Conservation (phyloP, 2,329 filamentous ascomycete genomes). For the Apiospora aurea region DNA sequence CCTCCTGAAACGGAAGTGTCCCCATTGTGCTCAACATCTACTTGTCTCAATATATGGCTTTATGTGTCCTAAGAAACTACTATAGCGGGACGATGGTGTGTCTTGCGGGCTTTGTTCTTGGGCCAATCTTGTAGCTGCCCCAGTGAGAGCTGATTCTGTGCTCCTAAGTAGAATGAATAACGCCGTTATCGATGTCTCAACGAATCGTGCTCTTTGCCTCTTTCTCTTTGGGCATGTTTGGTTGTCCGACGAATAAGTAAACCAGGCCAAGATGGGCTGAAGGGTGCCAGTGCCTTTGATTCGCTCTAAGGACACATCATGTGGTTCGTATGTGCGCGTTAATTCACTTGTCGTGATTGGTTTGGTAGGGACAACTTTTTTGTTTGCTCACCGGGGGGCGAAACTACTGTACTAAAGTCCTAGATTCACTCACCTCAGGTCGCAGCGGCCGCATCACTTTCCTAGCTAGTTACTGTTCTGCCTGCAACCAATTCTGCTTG, state of each 20-base stretch:
- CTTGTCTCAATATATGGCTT: background rate
- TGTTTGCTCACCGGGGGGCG: background rate
- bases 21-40: background rate
- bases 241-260: background rate
- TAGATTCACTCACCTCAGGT: conserved; percentile 8
- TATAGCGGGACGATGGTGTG: background rate
- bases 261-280: conserved; percentile 3
- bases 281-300: background rate
- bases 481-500: conserved; percentile 1
- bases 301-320: background rate
- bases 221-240: background rate
- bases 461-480: background rate
- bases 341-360: background rate
- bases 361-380: conserved; percentile 6
- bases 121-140: conserved; percentile 1
- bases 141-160: background rate
- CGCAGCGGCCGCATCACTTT: conserved; percentile 2
- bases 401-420: conserved; percentile 5
- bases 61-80: background rate
- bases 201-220: background rate
- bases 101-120: conserved; percentile 7
- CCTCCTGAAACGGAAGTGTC: conserved; percentile 1
- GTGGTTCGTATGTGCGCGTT: conserved; percentile 1
- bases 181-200: conserved; percentile 1
- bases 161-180: background rate